Percentiles rank a stretch among this genome's conserved stretches.
These are phyloP conservation scores for Silybum marianum DNA, from an alignment of 129 eudicot genomes.

Conservation along the genomic window DNA sequence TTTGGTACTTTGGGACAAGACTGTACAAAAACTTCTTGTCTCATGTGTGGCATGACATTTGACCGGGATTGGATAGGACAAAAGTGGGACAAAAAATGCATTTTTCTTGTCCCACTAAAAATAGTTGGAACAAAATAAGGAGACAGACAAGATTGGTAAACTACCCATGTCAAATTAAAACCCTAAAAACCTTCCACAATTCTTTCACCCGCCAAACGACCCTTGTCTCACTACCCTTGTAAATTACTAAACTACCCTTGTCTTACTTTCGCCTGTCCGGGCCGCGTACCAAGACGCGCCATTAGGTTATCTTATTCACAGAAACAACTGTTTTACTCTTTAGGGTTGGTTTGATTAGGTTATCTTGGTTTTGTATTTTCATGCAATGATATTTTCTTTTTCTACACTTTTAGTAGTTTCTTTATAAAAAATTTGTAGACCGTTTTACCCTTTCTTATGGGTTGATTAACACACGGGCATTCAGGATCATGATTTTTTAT, in stretches of 20 bases:
- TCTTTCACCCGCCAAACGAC: too few relatives aligned
- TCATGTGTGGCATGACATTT: too few relatives aligned
- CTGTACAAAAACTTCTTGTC: too few relatives aligned
- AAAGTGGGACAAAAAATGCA: background rate
- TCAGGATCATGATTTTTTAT: constrained; percentile 42
- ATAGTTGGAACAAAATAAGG: background rate
- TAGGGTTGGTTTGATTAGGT: background rate
- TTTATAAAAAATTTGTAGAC: background rate
- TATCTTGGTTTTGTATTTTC: background rate
- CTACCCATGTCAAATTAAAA: background rate
- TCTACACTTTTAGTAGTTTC: background rate
- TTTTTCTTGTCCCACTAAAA: too few relatives aligned
- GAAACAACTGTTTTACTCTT: background rate
- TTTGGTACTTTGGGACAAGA: background rate
- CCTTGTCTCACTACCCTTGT: too few relatives aligned
- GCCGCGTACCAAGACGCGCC: background rate
- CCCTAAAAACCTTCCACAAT: too few relatives aligned
- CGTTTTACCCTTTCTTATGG: constrained; percentile 9
- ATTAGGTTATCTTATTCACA: background rate
- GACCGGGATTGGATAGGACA: background rate
- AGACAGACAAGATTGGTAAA: background rate
- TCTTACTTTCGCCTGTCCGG: too few relatives aligned
- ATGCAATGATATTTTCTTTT: background rate
- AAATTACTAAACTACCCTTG: too few relatives aligned
- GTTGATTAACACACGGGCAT: background rate